Evolutionary conservation across 2,329 filamentous ascomycete genomes (phyloP).

Genomic region (Trichoderma harzianum): DNA sequence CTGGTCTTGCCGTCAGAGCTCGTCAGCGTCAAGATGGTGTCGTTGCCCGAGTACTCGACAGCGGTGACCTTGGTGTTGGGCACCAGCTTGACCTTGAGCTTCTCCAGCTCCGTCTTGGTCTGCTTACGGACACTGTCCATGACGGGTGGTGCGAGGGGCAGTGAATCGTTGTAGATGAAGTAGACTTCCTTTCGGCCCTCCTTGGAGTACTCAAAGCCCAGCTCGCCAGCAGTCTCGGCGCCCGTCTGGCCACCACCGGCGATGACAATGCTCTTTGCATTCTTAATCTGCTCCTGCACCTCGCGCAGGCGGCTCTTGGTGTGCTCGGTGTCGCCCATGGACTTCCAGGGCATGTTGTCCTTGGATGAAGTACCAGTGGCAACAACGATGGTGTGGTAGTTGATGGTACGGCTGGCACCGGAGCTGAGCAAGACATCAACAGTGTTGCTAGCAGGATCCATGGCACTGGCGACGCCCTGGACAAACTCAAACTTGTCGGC

Average conservation of each 20-base stretch:
- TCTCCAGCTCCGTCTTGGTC: slow-evolving; percentile 39
- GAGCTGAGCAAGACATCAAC: slow-evolving; percentile 40
- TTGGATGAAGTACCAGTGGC: slow-evolving; percentile 50
- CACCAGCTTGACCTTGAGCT: slow-evolving; percentile 43
- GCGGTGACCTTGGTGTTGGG: slow-evolving; percentile 37
- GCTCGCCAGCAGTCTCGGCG: slow-evolving; percentile 49
- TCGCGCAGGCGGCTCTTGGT: slow-evolving; percentile 39
- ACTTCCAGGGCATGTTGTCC: slow-evolving; percentile 50
- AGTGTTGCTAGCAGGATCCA: slow-evolving; percentile 41
- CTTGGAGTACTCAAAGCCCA: slow-evolving; percentile 45
- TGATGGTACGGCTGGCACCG: slow-evolving; percentile 34
- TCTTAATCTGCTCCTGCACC: slow-evolving; percentile 37
- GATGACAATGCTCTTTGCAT: slow-evolving; percentile 48
- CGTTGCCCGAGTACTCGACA: slow-evolving; percentile 24
- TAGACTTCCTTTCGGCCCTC: slow-evolving; percentile 45
- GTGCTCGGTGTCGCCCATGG: slow-evolving; percentile 39
- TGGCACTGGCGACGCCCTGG: slow-evolving; percentile 43
- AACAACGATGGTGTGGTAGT: slow-evolving; percentile 52
- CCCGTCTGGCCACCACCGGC: slow-evolving; percentile 51
- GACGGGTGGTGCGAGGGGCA: slow-evolving; percentile 37
- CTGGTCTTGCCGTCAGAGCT: slow-evolving; percentile 33
- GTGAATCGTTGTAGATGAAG: slow-evolving; percentile 37
- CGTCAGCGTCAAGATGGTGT: slow-evolving; percentile 36
- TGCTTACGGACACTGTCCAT: slow-evolving; percentile 39
- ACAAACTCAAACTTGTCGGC: slow-evolving; percentile 50